Conservation (phyloP, 345 rosid species). For the Arabidopsis arenosa region DNA sequence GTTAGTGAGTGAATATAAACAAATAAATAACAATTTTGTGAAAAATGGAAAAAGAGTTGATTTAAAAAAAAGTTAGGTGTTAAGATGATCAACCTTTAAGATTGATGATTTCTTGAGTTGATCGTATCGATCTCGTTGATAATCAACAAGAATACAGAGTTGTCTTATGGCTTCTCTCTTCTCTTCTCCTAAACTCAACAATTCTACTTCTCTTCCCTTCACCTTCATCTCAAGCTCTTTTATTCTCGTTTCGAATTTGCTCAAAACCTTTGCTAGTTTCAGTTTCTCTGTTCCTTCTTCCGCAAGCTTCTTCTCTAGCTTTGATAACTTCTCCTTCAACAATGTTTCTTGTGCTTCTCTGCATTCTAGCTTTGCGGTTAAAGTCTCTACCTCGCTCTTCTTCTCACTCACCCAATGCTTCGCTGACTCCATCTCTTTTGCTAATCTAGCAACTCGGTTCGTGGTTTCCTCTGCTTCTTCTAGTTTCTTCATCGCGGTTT, state of each 20-base stretch:
- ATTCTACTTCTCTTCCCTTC: constrained; percentile 53
- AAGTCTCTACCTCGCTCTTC: constrained; percentile 41
- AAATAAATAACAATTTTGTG: too few species aligned
- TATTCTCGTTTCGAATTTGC: constrained; percentile 47
- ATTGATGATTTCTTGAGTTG: constrained; percentile 58
- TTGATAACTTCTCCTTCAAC: constrained; percentile 49
- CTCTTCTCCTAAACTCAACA: constrained; percentile 66
- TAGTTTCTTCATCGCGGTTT: constrained; percentile 40
- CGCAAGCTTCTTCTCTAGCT: constrained; percentile 50
- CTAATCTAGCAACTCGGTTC: constrained; percentile 46
- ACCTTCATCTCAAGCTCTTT: constrained; percentile 53
- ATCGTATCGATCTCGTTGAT: constrained; percentile 69
- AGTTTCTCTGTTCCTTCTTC: constrained; percentile 53
- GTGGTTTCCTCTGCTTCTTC: constrained; percentile 47
- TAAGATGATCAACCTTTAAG: constrained; percentile 28
- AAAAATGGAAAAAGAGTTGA: neutral
- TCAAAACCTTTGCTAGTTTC: constrained; percentile 40
- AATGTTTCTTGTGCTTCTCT: constrained; percentile 51
- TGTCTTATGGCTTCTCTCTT: constrained; percentile 97
- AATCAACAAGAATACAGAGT: constrained; percentile 80
- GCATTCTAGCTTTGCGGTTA: constrained; percentile 47
- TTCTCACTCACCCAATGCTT: constrained; percentile 49
- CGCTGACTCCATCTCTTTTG: constrained; percentile 53
- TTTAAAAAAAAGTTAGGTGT: neutral
- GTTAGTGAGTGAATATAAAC: neutral